Conservation (phyloP, 495 filamentous ascomycete genomes). For the Lasiosphaeria miniovina region DNA sequence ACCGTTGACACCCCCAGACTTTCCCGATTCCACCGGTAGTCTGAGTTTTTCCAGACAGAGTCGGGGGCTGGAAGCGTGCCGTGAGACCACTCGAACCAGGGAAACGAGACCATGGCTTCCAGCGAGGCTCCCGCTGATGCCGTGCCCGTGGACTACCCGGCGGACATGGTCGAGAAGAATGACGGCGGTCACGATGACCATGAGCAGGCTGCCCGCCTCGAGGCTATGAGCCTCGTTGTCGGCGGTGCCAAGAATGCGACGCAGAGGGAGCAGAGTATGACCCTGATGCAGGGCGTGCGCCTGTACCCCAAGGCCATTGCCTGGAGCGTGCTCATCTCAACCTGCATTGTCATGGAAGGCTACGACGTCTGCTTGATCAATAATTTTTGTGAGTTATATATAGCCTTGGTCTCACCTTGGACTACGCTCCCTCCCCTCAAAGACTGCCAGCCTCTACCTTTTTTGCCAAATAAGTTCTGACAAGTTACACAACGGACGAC, state of each 20-base stretch:
- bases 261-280: slow-evolving; percentile 55
- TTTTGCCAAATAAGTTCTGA: neutral
- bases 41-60: too few relatives aligned
- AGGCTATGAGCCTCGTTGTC: slow-evolving; percentile 41
- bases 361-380: slow-evolving; percentile 60
- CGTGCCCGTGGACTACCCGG: slow-evolving; percentile 1
- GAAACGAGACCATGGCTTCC: neutral
- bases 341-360: slow-evolving; percentile 64
- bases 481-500: slow-evolving; percentile 16
- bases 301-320: slow-evolving; percentile 56
- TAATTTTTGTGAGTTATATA: slow-evolving; percentile 44
- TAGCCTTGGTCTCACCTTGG: neutral
- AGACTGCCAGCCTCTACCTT: too few relatives aligned
- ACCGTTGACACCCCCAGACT: too few relatives aligned
- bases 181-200: slow-evolving; percentile 8
- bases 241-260: slow-evolving; percentile 44
- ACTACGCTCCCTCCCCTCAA: neutral
- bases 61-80: neutral
- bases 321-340: slow-evolving; percentile 60
- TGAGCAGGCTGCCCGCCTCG: slow-evolving; percentile 15
- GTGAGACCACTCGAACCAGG: neutral
- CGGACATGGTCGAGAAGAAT: neutral
- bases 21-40: too few relatives aligned
- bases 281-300: slow-evolving; percentile 48
- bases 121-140: slow-evolving; percentile 13